Conservation (phyloP, 495 filamentous ascomycete genomes). For the Delitschia confertaspora region DNA sequence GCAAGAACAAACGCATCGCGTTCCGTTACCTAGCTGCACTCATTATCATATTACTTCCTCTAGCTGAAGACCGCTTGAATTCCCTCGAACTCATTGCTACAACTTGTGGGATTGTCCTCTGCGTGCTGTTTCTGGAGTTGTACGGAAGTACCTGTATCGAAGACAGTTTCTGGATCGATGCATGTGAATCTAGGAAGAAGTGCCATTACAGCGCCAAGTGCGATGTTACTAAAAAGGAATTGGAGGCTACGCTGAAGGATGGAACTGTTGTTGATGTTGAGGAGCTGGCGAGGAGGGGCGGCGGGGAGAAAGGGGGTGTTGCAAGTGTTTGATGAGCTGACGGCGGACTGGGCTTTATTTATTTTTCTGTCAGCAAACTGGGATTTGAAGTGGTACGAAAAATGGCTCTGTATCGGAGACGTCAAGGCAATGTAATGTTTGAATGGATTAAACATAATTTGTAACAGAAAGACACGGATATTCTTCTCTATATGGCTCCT, state of each 20-base stretch:
- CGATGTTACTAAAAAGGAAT: slow-evolving; percentile 30
- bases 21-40: slow-evolving; percentile 43
- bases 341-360: no score
- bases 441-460: no score
- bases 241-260: slow-evolving; percentile 33
- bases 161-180: slow-evolving; percentile 37
- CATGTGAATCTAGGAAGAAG: slow-evolving; percentile 19
- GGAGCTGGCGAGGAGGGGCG: slow-evolving; percentile 33
- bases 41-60: slow-evolving; percentile 42
- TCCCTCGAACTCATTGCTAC: slow-evolving; percentile 43
- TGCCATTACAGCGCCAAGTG: slow-evolving; percentile 36
- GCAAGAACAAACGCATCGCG: slow-evolving; percentile 40
- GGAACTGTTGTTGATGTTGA: slow-evolving; percentile 35
- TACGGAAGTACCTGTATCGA: slow-evolving; percentile 40
- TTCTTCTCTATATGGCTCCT: no score
- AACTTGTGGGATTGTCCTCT: slow-evolving; percentile 41
- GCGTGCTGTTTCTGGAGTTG: slow-evolving; percentile 44
- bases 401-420: no score
- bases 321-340: not conserved
- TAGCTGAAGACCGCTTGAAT: slow-evolving; percentile 37
- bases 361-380: no score
- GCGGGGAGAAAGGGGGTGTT: slow-evolving; percentile 13
- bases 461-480: no score
- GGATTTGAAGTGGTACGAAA: no score
- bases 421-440: no score